phyloP scores from a whole-genome alignment of 106 monocot species.

The Platanthera zijinensis region DNA sequence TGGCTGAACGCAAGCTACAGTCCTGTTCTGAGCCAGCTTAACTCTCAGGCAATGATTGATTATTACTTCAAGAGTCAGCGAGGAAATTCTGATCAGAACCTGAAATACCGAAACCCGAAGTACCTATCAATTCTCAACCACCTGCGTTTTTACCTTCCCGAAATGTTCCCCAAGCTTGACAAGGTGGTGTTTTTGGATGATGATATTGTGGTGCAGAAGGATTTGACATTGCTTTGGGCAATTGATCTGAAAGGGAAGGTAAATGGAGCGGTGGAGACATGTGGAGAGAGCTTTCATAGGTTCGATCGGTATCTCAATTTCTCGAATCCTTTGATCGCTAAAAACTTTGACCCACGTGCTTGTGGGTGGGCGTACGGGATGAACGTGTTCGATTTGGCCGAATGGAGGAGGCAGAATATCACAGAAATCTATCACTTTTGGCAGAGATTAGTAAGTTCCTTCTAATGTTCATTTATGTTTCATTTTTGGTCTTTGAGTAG shows the following conservation, averaged over 20 bases:
- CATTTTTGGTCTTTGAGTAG: not conserved
- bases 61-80: conserved; percentile 44
- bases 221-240: conserved; percentile 37
- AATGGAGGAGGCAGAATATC: conserved; percentile 57
- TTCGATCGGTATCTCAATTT: conserved; percentile 56
- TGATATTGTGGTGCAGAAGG: conserved; percentile 51
- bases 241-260: conserved; percentile 45
- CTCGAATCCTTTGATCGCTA: conserved; percentile 49
- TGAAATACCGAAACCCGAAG: conserved; percentile 54
- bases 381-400: conserved; percentile 55
- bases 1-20: conserved; percentile 53
- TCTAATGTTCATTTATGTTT: not conserved
- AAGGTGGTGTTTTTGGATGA: conserved; percentile 62
- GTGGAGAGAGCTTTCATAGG: conserved; percentile 50
- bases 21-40: conserved; percentile 47
- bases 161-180: conserved; percentile 47
- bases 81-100: conserved; percentile 30
- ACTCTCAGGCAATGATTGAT: conserved; percentile 45
- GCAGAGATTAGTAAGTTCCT: conserved; percentile 35
- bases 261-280: conserved; percentile 54
- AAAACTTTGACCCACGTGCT: conserved; percentile 45
- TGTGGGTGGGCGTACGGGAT: conserved; percentile 65
- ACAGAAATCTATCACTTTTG: conserved; percentile 53
- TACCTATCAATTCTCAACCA: conserved; percentile 53
- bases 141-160: conserved; percentile 43